Evolutionary conservation across 495 filamentous ascomycete genomes (phyloP).

Genomic region (Entonaema liquescens): DNA sequence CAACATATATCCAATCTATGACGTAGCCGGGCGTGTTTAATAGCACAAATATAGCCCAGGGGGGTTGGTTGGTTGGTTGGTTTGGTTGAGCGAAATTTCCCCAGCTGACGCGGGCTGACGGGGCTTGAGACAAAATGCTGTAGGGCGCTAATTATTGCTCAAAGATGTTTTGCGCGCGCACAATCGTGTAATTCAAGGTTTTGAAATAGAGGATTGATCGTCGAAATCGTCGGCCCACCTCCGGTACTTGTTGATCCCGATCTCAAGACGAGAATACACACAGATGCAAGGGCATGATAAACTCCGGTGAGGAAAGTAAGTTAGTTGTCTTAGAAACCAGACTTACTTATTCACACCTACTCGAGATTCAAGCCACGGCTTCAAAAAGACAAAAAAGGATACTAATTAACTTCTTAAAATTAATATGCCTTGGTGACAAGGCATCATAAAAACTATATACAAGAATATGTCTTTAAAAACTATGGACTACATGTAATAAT

Average conservation of each 20-base stretch:
- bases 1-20: neutral
- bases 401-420: conserved; percentile 11
- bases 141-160: neutral
- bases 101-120: neutral
- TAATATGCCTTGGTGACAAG: conserved; percentile 23
- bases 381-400: neutral
- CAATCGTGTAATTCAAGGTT: too few species aligned
- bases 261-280: neutral
- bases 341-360: too few species aligned
- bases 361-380: neutral
- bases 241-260: neutral
- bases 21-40: neutral
- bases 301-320: neutral
- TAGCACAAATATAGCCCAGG: neutral
- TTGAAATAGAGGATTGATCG: neutral
- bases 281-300: neutral
- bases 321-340: too few species aligned
- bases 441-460: conserved; percentile 27
- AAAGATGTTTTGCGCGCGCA: neutral
- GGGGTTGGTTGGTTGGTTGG: neutral
- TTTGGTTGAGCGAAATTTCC: neutral
- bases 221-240: neutral
- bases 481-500: conserved; percentile 4
- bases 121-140: neutral
- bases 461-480: conserved; percentile 20